Conservation (phyloP, 768 basidiomycete genomes). For the Boletus patriciae region DNA sequence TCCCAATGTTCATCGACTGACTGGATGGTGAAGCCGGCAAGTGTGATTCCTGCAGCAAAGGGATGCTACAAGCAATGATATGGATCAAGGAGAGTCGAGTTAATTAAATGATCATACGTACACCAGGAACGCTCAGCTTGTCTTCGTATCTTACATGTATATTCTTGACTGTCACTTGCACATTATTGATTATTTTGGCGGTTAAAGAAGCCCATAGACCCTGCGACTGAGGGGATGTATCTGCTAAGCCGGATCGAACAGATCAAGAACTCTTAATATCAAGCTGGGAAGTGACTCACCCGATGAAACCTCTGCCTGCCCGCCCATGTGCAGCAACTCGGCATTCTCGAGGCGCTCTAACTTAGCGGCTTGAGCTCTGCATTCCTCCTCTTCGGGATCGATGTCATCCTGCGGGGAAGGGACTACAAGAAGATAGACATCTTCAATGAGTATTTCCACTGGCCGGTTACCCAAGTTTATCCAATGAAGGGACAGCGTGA, state of each 20-base stretch:
- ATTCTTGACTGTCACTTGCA: conserved; percentile 94
- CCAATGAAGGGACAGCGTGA: conserved; percentile 86
- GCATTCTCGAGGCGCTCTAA: conserved; percentile 86
- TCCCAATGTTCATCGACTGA: conserved; percentile 90
- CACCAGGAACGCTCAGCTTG: conserved; percentile 87
- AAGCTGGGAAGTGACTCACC: conserved; percentile 36
- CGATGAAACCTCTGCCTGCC: conserved; percentile 50
- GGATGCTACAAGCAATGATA: conserved; percentile 63
- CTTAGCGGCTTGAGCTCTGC: conserved; percentile 80
- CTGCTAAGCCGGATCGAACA: conserved; percentile 27
- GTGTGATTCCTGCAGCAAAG: conserved; percentile 87
- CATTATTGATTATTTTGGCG: conserved; percentile 90
- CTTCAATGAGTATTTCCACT: conserved; percentile 87
- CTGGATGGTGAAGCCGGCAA: conserved; percentile 82
- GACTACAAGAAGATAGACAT: conserved; percentile 91
- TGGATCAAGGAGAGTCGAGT: background rate
- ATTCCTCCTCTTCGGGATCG: conserved; percentile 84
- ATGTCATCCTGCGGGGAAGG: conserved; percentile 68
- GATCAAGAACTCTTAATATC: background rate
- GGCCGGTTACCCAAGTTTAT: conserved; percentile 87
- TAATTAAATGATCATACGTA: conserved; percentile 40
- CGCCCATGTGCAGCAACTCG: conserved; percentile 72
- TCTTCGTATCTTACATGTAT: conserved; percentile 98
- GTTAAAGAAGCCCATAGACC: conserved; percentile 80
- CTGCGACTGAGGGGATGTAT: conserved; percentile 71